phyloP scores from a whole-genome alignment of 352 stramenopile species.

The Globisporangium orthogonon region DNA sequence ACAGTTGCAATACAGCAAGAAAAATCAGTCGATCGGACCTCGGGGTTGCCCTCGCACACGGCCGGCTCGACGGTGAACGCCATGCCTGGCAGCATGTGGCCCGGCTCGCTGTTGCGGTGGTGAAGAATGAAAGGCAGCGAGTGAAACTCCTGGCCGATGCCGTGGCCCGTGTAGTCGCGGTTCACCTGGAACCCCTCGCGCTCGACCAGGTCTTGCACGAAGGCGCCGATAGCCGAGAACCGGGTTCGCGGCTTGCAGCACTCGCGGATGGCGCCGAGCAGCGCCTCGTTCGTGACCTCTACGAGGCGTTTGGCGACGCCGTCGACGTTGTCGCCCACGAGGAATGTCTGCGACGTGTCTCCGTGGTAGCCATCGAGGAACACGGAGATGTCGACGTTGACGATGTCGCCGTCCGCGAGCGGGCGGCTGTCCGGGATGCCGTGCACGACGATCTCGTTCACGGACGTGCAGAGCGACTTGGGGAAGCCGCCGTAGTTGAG shows the following conservation, averaged over 20 bases:
- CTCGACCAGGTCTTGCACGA: slow-evolving; percentile 89
- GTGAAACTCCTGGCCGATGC: slow-evolving; percentile 95
- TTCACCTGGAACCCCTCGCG: slow-evolving; percentile 77
- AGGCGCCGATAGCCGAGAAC: slow-evolving; percentile 92
- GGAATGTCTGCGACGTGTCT: slow-evolving; percentile 96
- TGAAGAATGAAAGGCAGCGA: slow-evolving; percentile 93
- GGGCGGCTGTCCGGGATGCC: slow-evolving; percentile 92
- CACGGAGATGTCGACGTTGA: slow-evolving; percentile 96
- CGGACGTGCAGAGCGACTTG: slow-evolving; percentile 93
- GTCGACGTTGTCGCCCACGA: slow-evolving; percentile 90
- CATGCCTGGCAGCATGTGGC: slow-evolving; percentile 89
- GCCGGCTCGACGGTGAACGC: slow-evolving; percentile 99
- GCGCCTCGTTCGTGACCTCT: slow-evolving; percentile 76
- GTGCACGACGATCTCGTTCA: slow-evolving; percentile 98
- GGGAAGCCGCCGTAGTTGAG: slow-evolving; percentile 93
- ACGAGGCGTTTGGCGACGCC: slow-evolving; percentile 84
- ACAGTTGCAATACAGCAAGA: too few relatives aligned
- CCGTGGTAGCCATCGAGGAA: slow-evolving; percentile 94
- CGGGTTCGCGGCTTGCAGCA: slow-evolving; percentile 90
- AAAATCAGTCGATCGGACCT: slow-evolving; percentile 32
- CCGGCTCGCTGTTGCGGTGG: slow-evolving; percentile 78
- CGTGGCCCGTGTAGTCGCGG: slow-evolving; percentile 94
- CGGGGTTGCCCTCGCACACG: slow-evolving; percentile 86
- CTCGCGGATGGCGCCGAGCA: slow-evolving; percentile 79
- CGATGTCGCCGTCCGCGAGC: slow-evolving; percentile 91